A percentile compares a stretch with the other conserved stretches of the same genome.
These are phyloP conservation scores for Penicillium rolfsii DNA, from an alignment of 2,329 filamentous ascomycete genomes.

Conservation along the genomic window DNA sequence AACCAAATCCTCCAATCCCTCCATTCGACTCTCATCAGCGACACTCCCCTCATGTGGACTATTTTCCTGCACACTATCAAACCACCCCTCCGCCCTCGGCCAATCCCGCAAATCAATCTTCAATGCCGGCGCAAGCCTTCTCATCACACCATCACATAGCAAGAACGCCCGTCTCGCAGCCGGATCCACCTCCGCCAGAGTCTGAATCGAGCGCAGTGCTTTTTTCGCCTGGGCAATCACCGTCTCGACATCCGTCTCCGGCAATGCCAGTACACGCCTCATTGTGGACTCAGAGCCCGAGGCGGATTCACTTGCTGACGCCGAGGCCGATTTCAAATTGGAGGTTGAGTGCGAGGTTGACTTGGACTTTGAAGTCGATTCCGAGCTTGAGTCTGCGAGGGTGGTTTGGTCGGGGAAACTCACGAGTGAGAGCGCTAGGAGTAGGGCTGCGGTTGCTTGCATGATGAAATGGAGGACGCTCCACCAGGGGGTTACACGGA, in stretches of 20 bases:
- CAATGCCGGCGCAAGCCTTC: slow-evolving; percentile 36
- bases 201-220: slow-evolving; percentile 44
- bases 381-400: not conserved
- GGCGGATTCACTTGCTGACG: not conserved
- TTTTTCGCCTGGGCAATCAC: slow-evolving; percentile 40
- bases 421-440: slow-evolving; percentile 42
- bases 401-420: not conserved
- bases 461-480: slow-evolving; percentile 49
- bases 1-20: slow-evolving; percentile 24
- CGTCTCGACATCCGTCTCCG: slow-evolving; percentile 28
- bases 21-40: slow-evolving; percentile 12
- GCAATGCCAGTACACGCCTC: slow-evolving; percentile 11
- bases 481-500: slow-evolving; percentile 47
- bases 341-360: not conserved
- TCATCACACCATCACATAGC: slow-evolving; percentile 39
- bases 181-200: slow-evolving; percentile 35
- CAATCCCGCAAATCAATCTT: slow-evolving; percentile 37
- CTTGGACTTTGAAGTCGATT: no score
- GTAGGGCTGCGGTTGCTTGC: slow-evolving; percentile 47
- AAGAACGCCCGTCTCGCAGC: slow-evolving; percentile 42
- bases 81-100: slow-evolving; percentile 26
- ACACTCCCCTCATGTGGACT: not conserved
- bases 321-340: no score
- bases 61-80: not conserved
- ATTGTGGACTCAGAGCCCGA: not conserved